These are phyloP conservation scores for Chenopodium formosanum DNA, from an alignment of 148 eudicot species.

Conservation along the genomic window DNA sequence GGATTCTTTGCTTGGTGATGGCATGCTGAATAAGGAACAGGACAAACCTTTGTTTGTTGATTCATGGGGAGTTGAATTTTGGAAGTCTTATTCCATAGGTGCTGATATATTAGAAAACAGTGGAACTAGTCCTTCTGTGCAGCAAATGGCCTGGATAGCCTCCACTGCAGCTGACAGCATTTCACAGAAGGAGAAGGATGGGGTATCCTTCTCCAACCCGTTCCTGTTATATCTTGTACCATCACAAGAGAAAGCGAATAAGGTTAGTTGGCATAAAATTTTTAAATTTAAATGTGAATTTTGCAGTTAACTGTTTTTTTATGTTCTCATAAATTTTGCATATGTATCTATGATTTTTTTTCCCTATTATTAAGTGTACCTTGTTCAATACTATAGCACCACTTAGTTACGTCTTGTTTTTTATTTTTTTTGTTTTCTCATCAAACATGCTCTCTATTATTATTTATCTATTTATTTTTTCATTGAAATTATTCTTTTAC, in stretches of 20 bases:
- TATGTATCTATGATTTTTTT: neutral
- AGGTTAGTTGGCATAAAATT: constrained; percentile 42
- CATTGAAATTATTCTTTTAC: neutral
- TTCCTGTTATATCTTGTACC: constrained; percentile 78
- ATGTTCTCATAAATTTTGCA: neutral
- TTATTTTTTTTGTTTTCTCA: no score
- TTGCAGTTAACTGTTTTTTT: neutral
- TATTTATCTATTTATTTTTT: no score
- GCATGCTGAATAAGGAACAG: constrained; percentile 31
- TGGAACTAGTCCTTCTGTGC: constrained; percentile 47
- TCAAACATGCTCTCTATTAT: neutral
- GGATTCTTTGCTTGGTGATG: constrained; percentile 40
- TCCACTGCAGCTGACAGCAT: constrained; percentile 78
- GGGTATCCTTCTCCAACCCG: constrained; percentile 46
- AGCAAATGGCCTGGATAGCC: constrained; percentile 88
- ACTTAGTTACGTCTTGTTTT: neutral
- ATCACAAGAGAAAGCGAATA: constrained; percentile 70
- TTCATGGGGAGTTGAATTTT: constrained; percentile 81
- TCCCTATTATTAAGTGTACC: neutral
- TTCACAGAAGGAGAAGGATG: constrained; percentile 71
- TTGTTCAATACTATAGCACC: neutral
- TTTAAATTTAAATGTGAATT: neutral
- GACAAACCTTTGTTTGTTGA: constrained; percentile 46
- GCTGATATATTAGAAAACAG: constrained; percentile 59
- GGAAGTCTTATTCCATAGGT: constrained; percentile 62